Evolutionary conservation across 2,329 filamentous ascomycete species (phyloP), one percentile per base, ranked within the genome.

Genomic region (Penicillium verrucosum): DNA sequence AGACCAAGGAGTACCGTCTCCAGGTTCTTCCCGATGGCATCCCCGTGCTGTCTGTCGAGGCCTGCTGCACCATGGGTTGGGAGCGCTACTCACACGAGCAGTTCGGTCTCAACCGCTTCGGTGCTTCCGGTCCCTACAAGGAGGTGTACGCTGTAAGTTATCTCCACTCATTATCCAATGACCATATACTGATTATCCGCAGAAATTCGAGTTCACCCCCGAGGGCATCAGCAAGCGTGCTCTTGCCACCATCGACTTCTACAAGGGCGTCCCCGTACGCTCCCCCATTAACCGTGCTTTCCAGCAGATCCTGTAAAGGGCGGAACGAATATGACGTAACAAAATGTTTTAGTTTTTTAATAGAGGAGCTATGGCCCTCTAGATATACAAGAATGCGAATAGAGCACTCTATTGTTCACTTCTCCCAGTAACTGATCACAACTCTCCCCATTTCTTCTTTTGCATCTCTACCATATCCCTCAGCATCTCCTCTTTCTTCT

Each of bases 171-270:
- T 36, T 36, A 23, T 32, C 10, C 12, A 11, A 27, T 14, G 27
- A 14, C 9, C 18, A 43, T 14, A 46, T 57, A 44, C 59, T 67
- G 53, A 65, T 50, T 29, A 34, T 49, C 18, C 30, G 2, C 49
- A 95, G 89, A 97, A 97, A 86, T 99, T 99, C 81, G 94, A 97
- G 80, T 97, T 99, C 83, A 99, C 93, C 48, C 90, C 94, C 52
- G 93, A 96, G 80, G 94, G 94, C 65, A 89, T 99, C 75, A 83
- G 90, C 80, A 97, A 97, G 89, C 92, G 94, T 70, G 94, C 93
- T 60, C 78, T 91, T 63, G 88, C 89, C 68, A 99, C 94, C 63
- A 82, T 97, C 71, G 87, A 97, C 75, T 99, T 97, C 87, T 99
- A 92, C 89, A 97, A 97, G 89, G 89, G 88, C 66, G 85, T 89